Conservation (phyloP, 352 stramenopile genomes). For the Saprolegnia diclina region DNA sequence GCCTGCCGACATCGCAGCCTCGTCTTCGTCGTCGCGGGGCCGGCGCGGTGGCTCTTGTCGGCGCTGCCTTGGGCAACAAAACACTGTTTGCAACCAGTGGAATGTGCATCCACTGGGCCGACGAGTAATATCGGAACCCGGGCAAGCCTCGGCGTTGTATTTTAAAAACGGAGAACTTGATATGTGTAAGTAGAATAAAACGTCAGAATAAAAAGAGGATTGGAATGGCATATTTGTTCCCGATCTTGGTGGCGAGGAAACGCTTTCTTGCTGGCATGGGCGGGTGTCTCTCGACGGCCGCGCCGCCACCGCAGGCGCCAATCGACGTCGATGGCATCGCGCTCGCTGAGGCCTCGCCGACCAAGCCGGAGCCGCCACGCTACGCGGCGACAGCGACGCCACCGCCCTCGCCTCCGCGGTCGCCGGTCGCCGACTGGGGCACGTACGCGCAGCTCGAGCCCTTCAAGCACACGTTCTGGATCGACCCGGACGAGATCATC, state of each 20-base stretch:
- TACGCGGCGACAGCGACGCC: background rate
- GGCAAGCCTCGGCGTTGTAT: no score
- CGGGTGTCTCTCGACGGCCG: background rate
- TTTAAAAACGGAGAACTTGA: no score
- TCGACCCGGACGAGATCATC: conserved; percentile 15
- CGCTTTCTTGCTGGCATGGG: background rate
- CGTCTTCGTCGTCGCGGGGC: no score
- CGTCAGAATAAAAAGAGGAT: no score
- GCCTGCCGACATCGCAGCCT: no score
- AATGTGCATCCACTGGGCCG: no score
- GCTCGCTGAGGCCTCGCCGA: background rate
- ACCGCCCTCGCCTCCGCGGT: background rate
- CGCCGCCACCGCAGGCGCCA: background rate
- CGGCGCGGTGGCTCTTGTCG: no score
- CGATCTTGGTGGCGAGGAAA: background rate
- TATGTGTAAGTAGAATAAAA: no score
- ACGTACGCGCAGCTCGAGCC: conserved; percentile 8
- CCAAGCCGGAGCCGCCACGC: background rate
- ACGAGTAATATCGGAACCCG: no score
- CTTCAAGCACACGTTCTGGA: conserved; percentile 7
- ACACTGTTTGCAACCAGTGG: no score
- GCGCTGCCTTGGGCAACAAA: no score
- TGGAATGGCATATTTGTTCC: background rate
- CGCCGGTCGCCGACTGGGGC: conserved; percentile 1
- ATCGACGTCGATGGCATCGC: background rate